Conservation (phyloP, 2,329 filamentous ascomycete species). For the Blastomyces parvus region DNA sequence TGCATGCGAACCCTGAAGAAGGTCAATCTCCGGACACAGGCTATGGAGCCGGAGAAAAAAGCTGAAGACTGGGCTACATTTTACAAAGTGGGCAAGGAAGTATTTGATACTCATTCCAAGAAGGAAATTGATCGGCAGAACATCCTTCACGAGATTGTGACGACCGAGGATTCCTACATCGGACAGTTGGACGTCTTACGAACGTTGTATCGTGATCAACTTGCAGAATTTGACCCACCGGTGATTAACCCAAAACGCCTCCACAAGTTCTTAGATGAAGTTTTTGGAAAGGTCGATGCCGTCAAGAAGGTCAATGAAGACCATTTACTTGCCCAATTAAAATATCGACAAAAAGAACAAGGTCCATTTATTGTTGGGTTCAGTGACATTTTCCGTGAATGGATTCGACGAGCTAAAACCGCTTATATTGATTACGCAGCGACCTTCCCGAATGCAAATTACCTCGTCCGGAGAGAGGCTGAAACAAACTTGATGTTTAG, state of each 20-base stretch:
- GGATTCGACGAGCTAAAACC: conserved; percentile 85
- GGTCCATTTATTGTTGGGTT: conserved; percentile 90
- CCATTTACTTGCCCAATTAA: conserved; percentile 81
- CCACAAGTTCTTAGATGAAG: conserved; percentile 68
- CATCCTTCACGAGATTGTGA: conserved; percentile 88
- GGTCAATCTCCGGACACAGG: conserved; percentile 70
- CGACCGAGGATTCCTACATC: conserved; percentile 85
- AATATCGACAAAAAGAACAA: conserved; percentile 94
- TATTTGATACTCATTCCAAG: conserved; percentile 59
- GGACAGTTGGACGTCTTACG: conserved; percentile 78
- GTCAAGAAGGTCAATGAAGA: conserved; percentile 90
- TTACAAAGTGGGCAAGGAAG: conserved; percentile 72
- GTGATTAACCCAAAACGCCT: conserved; percentile 72
- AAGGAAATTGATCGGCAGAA: conserved; percentile 93
- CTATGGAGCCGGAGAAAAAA: conserved; percentile 57
- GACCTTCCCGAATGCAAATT: conserved; percentile 73
- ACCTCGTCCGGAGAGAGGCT: conserved; percentile 72
- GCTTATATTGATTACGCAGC: conserved; percentile 90
- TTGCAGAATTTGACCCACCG: conserved; percentile 62
- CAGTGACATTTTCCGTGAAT: conserved; percentile 95
- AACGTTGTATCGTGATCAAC: conserved; percentile 72
- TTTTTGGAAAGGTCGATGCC: conserved; percentile 83
- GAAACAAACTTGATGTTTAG: conserved; percentile 79
- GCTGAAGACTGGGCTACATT: conserved; percentile 82
- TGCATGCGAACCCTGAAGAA: conserved; percentile 93